Evolutionary conservation across 2,329 filamentous ascomycete species (phyloP).

Genomic region (Alternaria consortialis): DNA sequence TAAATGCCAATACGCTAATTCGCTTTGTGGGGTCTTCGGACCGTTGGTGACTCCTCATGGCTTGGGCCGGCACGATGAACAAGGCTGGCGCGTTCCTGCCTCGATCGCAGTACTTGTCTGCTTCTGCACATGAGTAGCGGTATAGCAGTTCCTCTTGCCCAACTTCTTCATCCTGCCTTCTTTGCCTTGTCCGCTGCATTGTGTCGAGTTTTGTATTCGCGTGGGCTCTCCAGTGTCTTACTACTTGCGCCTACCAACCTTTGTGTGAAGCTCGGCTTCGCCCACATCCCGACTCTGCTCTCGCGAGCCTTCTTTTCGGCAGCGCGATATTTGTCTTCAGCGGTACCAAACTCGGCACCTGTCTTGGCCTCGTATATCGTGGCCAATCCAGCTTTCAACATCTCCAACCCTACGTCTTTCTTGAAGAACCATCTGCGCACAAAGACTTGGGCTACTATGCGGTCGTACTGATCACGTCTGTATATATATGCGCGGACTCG

Average conservation of each 20-base stretch:
- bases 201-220: slow-evolving; percentile 80
- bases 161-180: slow-evolving; percentile 32
- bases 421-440: slow-evolving; percentile 73
- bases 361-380: slow-evolving; percentile 94
- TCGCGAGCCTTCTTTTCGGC: slow-evolving; percentile 65
- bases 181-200: slow-evolving; percentile 53
- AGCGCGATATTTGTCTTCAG: slow-evolving; percentile 68
- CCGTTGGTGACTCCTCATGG: slow-evolving; percentile 8
- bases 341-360: slow-evolving; percentile 85
- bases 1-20: slow-evolving; percentile 4
- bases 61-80: slow-evolving; percentile 6
- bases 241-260: slow-evolving; percentile 59
- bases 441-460: slow-evolving; percentile 86
- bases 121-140: background rate
- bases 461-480: slow-evolving; percentile 88
- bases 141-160: background rate
- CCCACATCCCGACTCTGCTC: slow-evolving; percentile 71
- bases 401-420: slow-evolving; percentile 85
- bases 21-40: slow-evolving; percentile 16
- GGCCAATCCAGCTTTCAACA: slow-evolving; percentile 85
- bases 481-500: slow-evolving; percentile 85
- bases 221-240: slow-evolving; percentile 76
- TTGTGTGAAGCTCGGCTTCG: slow-evolving; percentile 52
- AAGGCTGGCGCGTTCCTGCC: slow-evolving; percentile 7
- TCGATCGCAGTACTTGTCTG: slow-evolving; percentile 9